phyloP scores from a whole-genome alignment of 768 basidiomycete genomes.

The Cytidiella melzeri region DNA sequence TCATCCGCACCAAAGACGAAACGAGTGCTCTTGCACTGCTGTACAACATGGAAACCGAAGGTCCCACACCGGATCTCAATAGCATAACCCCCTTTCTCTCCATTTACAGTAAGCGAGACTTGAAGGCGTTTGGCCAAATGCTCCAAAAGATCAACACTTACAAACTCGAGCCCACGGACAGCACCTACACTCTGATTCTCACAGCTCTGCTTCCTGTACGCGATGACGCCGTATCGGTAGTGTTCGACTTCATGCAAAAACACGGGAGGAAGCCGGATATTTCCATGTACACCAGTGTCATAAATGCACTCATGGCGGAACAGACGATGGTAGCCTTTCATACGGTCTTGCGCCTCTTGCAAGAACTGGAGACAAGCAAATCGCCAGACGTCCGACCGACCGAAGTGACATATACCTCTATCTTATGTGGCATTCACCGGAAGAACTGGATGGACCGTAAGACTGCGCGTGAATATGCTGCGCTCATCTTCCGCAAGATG shows the following conservation, averaged over 20 bases:
- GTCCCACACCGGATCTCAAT: conserved; percentile 63
- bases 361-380: conserved; percentile 61
- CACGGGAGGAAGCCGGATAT: conserved; percentile 70
- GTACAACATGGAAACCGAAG: conserved; percentile 33
- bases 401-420: conserved; percentile 76
- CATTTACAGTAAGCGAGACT: conserved; percentile 59
- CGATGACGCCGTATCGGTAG: conserved; percentile 55
- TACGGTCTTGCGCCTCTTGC: conserved; percentile 63
- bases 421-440: conserved; percentile 69
- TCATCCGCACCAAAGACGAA: conserved; percentile 38
- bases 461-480: conserved; percentile 40
- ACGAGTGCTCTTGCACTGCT: conserved; percentile 34
- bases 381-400: conserved; percentile 47
- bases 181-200: conserved; percentile 84
- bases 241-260: conserved; percentile 70
- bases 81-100: conserved; percentile 80
- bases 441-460: conserved; percentile 42
- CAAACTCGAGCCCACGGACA: conserved; percentile 64
- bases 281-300: conserved; percentile 73
- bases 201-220: conserved; percentile 66
- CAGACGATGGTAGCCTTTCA: conserved; percentile 46
- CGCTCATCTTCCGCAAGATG: conserved; percentile 55
- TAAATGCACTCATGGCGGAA: conserved; percentile 63
- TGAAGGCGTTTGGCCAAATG: conserved; percentile 50
- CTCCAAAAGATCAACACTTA: conserved; percentile 51